Conservation (phyloP, 805 yeast genomes). For the Metschnikowia gelsemii region DNA sequence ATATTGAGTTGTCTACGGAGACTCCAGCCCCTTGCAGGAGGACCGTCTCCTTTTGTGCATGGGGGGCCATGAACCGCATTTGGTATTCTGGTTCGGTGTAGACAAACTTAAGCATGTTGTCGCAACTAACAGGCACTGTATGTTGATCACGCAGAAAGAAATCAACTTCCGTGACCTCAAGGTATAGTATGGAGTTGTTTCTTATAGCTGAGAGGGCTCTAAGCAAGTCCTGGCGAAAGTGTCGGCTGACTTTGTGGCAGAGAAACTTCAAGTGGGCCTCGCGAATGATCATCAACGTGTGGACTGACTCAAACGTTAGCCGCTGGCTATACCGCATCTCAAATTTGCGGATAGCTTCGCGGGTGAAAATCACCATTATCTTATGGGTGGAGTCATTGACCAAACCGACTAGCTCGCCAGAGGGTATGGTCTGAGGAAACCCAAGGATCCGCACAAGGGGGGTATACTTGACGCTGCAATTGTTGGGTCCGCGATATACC, state of each 20-base stretch:
- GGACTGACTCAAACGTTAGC: conserved; percentile 32
- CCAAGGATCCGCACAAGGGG: conserved; percentile 32
- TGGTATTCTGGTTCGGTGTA: conserved; percentile 24
- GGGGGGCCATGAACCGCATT: conserved; percentile 4
- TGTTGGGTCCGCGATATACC: conserved; percentile 9
- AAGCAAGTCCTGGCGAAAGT: conserved; percentile 3
- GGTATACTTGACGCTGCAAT: conserved; percentile 14
- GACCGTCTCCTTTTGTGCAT: not conserved
- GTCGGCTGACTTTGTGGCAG: not conserved
- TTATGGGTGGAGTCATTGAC: conserved; percentile 34
- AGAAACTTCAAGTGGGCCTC: conserved; percentile 30
- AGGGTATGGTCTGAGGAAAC: conserved; percentile 24
- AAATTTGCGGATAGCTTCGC: conserved; percentile 27
- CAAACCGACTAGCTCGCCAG: conserved; percentile 29
- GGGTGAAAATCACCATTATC: conserved; percentile 32
- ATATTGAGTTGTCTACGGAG: not conserved
- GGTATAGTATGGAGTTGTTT: conserved; percentile 22
- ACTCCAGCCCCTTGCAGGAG: not conserved
- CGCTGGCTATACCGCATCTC: conserved; percentile 34
- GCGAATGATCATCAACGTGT: conserved; percentile 28
- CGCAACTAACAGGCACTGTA: conserved; percentile 20
- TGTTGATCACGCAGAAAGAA: conserved; percentile 35
- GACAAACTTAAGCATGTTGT: conserved; percentile 24
- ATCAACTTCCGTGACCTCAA: conserved; percentile 32
- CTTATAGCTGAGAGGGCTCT: not conserved